Percentiles rank a stretch among this genome's conserved stretches.
Conservation (phyloP, 495 filamentous ascomycete species). For the Tuber microsphaerosporum region DNA sequence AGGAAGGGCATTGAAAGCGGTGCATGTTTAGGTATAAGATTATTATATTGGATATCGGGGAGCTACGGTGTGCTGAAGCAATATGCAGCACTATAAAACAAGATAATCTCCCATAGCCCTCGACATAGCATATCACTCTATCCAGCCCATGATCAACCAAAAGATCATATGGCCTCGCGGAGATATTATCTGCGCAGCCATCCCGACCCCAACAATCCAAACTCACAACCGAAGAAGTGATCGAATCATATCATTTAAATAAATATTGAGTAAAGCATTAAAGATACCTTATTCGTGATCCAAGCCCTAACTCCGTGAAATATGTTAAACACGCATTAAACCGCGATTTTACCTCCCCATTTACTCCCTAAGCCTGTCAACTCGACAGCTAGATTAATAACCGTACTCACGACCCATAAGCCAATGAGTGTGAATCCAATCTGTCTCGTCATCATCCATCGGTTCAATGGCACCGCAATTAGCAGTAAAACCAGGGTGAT, state of each 20-base stretch:
- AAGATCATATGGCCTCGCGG: not conserved
- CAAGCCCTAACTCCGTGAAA: constrained; percentile 1
- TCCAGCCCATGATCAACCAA: not conserved
- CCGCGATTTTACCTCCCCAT: constrained; percentile 15
- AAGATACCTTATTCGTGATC: constrained; percentile 4
- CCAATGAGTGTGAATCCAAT: constrained; percentile 75
- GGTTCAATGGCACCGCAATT: constrained; percentile 73
- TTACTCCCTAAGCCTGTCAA: constrained; percentile 52
- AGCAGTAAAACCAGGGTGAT: constrained; percentile 72
- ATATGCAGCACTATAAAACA: not conserved
- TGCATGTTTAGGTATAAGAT: not conserved
- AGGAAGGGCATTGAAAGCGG: not conserved
- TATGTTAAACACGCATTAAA: not conserved
- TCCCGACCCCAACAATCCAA: not conserved
- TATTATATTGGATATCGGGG: not conserved
- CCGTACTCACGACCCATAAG: constrained; percentile 80
- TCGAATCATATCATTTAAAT: not conserved
- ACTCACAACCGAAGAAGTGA: not conserved
- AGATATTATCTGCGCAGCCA: not conserved
- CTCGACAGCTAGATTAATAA: constrained; percentile 78
- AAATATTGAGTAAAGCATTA: not conserved
- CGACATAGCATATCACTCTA: not conserved
- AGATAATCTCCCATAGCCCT: not conserved
- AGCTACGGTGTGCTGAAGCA: not conserved
- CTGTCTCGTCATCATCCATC: constrained; percentile 78